Base-by-base conservation (phyloP, 768 basidiomycete genomes). In the Pulveroboletus sp. region DNA sequence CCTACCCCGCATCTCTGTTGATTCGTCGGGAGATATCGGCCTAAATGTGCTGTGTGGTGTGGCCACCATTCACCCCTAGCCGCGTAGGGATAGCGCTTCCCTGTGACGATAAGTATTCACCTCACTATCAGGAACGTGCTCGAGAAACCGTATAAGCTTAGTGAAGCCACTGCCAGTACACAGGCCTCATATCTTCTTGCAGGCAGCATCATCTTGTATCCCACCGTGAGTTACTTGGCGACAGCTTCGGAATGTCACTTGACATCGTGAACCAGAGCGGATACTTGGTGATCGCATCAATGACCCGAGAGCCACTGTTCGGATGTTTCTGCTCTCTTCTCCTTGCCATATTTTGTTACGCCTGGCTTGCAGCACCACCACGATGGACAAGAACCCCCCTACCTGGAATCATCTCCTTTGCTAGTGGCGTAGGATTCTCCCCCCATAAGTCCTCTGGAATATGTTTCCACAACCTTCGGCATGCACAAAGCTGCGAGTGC, bases 391-490 rank as follows among this genome's bases (percentile, higher is more conserved):
- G 64, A 39, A 77, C 76, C 4, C 0, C 78, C 1, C 64, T 78
- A 6, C 87, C 84, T 15, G 85, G 80, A 14, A 76, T 89, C 43
- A 53, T 76, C 9, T 67, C 75, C 0, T 89, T 83, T 61, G 83
- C 80, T 1, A 57, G 73, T n/a, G 88, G 86, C 1, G 77, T 86
- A 58, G 88, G 89, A 5, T 87, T 84, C 62, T 74, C 86, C 27
- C 84, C 89, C 41, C 64, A 87, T 86, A 56, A 60, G 35, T 45
- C 77, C 81, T 7, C 56, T 76, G 17, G 84, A 84, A 62, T 89
- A 84, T 63, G 80, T 90, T 39, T 84, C 85, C 2, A 89, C 89
- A 1, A 86, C 85, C 5, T 72, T 90, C 0, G 88, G 86, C 1
- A 81, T 82, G 7, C 86, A 90, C 61, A 89, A 90, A 64, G 81